Percentiles rank a stretch among this genome's conserved stretches.
Evolutionary conservation across 345 rosid genomes (phyloP).

Genomic region (Pelargonium nanum): DNA sequence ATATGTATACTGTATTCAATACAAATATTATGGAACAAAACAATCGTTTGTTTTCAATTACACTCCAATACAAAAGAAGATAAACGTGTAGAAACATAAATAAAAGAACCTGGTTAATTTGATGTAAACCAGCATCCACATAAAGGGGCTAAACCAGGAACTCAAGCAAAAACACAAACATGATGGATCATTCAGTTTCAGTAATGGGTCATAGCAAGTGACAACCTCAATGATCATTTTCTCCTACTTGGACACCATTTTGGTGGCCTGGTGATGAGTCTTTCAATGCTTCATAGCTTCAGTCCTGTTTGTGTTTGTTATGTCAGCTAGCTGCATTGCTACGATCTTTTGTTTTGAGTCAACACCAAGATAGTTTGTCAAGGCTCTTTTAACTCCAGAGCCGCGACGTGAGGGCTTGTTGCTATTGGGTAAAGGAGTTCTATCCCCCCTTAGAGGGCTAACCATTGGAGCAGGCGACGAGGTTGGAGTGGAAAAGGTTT

Average conservation of each 20-base stretch:
- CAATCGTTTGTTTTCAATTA: background rate
- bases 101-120: background rate
- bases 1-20: too few species aligned
- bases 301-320: conserved; percentile 12
- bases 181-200: background rate
- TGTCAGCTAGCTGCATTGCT: conserved; percentile 28
- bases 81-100: background rate
- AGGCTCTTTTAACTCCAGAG: conserved; percentile 71
- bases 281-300: conserved; percentile 17
- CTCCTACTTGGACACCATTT: too few species aligned
- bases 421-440: conserved; percentile 49
- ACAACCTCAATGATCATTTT: too few species aligned
- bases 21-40: background rate
- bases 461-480: conserved; percentile 51
- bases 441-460: conserved; percentile 62
- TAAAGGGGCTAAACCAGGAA: background rate
- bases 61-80: background rate
- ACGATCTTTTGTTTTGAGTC: conserved; percentile 51
- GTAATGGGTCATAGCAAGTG: too few species aligned
- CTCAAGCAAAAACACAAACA: background rate
- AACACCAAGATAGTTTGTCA: conserved; percentile 68
- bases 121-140: too few species aligned
- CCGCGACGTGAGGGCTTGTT: conserved; percentile 59
- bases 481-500: conserved; percentile 58
- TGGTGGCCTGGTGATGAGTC: conserved; percentile 6